Conservation (phyloP, 768 basidiomycete genomes). For the Lactarius pseudohatsudake region DNA sequence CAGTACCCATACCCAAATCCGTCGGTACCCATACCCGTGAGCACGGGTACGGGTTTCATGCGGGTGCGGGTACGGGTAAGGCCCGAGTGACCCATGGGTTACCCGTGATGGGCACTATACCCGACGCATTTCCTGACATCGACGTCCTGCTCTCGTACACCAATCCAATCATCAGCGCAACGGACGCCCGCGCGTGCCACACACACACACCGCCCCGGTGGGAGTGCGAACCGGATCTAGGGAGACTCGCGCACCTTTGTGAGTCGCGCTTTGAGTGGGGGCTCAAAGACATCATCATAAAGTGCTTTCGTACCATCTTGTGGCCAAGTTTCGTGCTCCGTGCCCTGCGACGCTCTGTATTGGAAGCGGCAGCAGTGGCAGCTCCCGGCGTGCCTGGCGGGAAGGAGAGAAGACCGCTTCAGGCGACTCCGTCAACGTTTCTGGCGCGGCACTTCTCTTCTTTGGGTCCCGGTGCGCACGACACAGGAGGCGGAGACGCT, state of each 20-base stretch:
- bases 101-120: too few species aligned
- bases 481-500: conserved; percentile 36
- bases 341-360: conserved; percentile 61
- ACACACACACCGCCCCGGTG: too few species aligned
- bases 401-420: background rate
- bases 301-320: conserved; percentile 78
- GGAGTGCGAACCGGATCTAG: conserved; percentile 40
- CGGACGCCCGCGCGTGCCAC: too few species aligned
- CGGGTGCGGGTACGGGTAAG: too few species aligned
- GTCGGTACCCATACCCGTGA: too few species aligned
- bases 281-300: conserved; percentile 74
- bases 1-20: too few species aligned
- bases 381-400: conserved; percentile 26
- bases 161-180: too few species aligned
- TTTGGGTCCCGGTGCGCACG: conserved; percentile 37
- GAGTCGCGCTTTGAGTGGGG: conserved; percentile 95
- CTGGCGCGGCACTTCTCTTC: conserved; percentile 57
- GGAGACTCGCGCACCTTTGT: conserved; percentile 71
- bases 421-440: conserved; percentile 49
- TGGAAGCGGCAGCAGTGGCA: conserved; percentile 32
- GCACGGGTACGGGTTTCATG: too few species aligned
- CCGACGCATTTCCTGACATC: conserved; percentile 64
- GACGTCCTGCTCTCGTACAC: conserved; percentile 60
- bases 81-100: too few species aligned
- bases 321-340: conserved; percentile 76